Conservation (phyloP, 225 moss, liverwort and hornwort genomes). For the Sphagnum contortum region DNA sequence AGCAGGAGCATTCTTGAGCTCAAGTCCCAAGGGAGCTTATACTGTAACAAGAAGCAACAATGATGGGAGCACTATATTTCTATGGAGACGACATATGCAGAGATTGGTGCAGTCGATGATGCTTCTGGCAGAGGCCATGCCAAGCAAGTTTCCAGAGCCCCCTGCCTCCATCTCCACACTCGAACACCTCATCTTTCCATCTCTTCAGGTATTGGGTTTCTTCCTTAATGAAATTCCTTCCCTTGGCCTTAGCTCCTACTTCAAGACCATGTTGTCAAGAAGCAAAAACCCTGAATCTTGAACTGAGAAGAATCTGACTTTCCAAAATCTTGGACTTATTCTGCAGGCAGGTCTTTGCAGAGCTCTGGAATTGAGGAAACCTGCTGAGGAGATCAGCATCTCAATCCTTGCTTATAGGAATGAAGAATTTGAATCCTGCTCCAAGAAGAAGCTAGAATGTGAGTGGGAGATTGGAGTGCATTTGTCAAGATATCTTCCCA, state of each 20-base stretch:
- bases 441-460: constrained; percentile 8
- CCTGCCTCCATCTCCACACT: constrained; percentile 6
- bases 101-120: constrained; percentile 66
- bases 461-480: constrained; percentile 48
- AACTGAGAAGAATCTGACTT: too few relatives aligned
- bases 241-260: background rate
- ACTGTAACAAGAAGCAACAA: constrained; percentile 61
- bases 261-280: background rate
- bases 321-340: constrained; percentile 14
- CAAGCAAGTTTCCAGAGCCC: constrained; percentile 40
- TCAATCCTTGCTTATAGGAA: constrained; percentile 37
- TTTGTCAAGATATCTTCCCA: constrained; percentile 44
- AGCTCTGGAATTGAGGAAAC: constrained; percentile 36
- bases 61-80: constrained; percentile 36
- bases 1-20: constrained; percentile 33
- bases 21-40: constrained; percentile 51
- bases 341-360: constrained; percentile 44
- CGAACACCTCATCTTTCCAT: constrained; percentile 11
- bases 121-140: constrained; percentile 34
- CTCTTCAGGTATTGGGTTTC: constrained; percentile 9
- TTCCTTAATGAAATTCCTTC: background rate
- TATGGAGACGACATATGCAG: constrained; percentile 67
- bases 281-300: too few relatives aligned
- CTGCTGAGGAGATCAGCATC: constrained; percentile 64
- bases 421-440: background rate